Evolutionary conservation across 352 stramenopile genomes (phyloP).

Genomic region (Pythium dissimile): DNA sequence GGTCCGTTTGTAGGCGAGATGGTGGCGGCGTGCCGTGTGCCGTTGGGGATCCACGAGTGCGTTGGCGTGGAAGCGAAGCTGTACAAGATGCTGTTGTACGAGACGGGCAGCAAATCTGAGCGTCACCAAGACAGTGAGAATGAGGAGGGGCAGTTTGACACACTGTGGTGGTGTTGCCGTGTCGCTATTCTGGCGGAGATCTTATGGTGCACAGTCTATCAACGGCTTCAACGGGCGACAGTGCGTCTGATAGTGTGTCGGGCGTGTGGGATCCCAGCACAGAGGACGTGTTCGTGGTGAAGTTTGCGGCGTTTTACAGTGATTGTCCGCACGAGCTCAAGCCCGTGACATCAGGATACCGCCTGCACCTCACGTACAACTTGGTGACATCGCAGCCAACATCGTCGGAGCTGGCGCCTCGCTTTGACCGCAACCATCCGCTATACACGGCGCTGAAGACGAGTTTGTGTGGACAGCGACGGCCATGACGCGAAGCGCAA

Average conservation of each 20-base stretch:
- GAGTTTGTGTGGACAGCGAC: conserved; percentile 13
- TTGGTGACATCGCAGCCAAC: background rate
- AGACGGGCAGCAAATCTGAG: conserved; percentile 33
- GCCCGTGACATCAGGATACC: conserved; percentile 10
- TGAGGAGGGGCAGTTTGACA: conserved; percentile 48
- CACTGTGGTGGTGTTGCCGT: conserved; percentile 42
- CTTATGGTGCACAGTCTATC: conserved; percentile 9
- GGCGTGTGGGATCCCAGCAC: conserved; percentile 3
- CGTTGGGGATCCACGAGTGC: conserved; percentile 7
- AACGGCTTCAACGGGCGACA: background rate
- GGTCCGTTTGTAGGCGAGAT: conserved; percentile 12
- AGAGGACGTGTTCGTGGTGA: conserved; percentile 8
- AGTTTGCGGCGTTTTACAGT: conserved; percentile 20
- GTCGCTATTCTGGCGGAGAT: conserved; percentile 13
- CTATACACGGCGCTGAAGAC: conserved; percentile 4
- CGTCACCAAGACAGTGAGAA: conserved; percentile 49
- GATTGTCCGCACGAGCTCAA: conserved; percentile 20
- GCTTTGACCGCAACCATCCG: background rate
- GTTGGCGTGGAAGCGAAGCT: conserved; percentile 13
- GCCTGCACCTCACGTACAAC: conserved; percentile 22
- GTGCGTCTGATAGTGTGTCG: background rate
- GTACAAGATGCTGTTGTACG: conserved; percentile 57
- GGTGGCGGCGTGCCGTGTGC: background rate
- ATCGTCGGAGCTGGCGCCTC: background rate
- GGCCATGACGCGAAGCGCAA: no score